Conservation (phyloP, 805 yeast genomes). For the Kazachstania kunashirensis region DNA sequence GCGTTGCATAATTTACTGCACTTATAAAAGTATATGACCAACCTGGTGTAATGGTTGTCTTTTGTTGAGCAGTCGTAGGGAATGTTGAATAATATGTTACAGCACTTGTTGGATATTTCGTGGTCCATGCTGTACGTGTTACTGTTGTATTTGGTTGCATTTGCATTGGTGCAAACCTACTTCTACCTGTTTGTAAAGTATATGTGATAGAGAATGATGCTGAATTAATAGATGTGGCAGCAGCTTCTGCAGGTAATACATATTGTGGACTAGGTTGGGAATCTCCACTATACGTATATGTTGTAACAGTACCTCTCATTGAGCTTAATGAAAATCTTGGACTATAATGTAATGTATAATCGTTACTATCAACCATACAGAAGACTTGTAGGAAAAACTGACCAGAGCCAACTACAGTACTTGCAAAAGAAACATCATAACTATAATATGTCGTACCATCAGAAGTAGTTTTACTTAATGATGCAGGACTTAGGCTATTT, state of each 20-base stretch:
- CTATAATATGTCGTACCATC: constrained; percentile 21
- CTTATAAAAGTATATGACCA: constrained; percentile 67
- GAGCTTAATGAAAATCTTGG: constrained; percentile 55
- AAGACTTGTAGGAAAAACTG: constrained; percentile 62
- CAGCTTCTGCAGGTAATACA: constrained; percentile 27
- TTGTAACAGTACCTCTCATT: constrained; percentile 53
- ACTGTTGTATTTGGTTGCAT: constrained; percentile 67
- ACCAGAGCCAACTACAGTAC: constrained; percentile 50
- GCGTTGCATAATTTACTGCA: constrained; percentile 57
- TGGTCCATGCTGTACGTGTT: constrained; percentile 57
- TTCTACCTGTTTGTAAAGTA: constrained; percentile 64
- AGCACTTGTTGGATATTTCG: constrained; percentile 57
- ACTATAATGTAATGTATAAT: constrained; percentile 56
- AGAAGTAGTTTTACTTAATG: constrained; percentile 15
- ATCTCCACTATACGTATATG: constrained; percentile 40
- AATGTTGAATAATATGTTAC: constrained; percentile 49
- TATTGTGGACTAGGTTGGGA: constrained; percentile 37
- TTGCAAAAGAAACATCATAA: constrained; percentile 36
- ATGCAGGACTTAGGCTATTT: constrained; percentile 21
- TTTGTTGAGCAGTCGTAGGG: constrained; percentile 26
- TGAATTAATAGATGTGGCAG: constrained; percentile 33
- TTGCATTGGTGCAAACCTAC: constrained; percentile 90
- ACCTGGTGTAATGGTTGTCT: constrained; percentile 74
- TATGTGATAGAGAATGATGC: constrained; percentile 61
- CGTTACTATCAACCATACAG: constrained; percentile 30